phyloP scores from a whole-genome alignment of 768 basidiomycete genomes.

The Termitomyces sp. region DNA sequence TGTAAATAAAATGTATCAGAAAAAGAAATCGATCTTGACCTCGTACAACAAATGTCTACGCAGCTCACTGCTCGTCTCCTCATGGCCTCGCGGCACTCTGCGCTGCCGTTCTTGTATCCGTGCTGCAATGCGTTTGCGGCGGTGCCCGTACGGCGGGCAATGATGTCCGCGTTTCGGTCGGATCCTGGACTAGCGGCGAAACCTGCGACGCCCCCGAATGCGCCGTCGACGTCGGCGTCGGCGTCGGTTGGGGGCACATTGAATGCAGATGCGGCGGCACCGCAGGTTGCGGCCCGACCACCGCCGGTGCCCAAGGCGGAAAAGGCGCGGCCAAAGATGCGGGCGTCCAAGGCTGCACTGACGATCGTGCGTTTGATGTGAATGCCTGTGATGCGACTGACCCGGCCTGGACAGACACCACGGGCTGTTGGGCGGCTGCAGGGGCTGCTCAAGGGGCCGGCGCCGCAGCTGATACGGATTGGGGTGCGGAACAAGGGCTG shows the following conservation, averaged over 20 bases:
- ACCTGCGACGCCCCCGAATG: background rate
- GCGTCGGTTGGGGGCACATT: constrained; percentile 31
- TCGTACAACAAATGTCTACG: constrained; percentile 17
- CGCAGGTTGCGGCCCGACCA: constrained; percentile 67
- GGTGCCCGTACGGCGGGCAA: constrained; percentile 44
- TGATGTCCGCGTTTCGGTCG: constrained; percentile 61
- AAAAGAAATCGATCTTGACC: background rate
- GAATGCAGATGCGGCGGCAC: constrained; percentile 56
- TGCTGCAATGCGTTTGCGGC: constrained; percentile 23
- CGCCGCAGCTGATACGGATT: constrained; percentile 89
- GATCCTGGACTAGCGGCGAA: constrained; percentile 2
- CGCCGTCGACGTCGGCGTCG: constrained; percentile 1
- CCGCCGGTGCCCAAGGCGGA: constrained; percentile 62
- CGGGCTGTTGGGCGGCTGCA: constrained; percentile 67
- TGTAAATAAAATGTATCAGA: constrained; percentile 15
- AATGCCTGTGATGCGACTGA: background rate
- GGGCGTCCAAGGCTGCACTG: constrained; percentile 72
- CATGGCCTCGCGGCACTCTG: constrained; percentile 24
- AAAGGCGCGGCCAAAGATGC: constrained; percentile 58
- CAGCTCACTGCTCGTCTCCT: constrained; percentile 22
- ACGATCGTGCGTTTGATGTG: constrained; percentile 48
- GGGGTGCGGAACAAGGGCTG: constrained; percentile 98
- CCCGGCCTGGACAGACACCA: constrained; percentile 53
- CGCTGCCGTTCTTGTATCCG: constrained; percentile 25
- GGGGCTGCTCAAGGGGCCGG: constrained; percentile 71